Evolutionary conservation across 257 asterid species (phyloP), one percentile per base, ranked within the genome.

Genomic region (Nemophila menziesii): DNA sequence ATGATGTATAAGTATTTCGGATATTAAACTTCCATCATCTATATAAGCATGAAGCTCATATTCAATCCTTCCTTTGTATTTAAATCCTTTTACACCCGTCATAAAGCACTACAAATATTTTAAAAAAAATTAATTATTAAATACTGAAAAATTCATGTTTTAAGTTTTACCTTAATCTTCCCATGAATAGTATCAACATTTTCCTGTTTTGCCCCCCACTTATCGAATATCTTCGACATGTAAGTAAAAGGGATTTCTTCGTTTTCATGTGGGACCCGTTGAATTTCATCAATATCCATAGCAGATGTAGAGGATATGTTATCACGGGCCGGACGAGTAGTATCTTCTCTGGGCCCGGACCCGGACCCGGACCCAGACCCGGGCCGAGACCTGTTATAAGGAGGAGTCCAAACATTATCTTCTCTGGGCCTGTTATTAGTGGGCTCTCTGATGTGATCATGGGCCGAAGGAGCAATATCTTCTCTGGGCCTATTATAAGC

Each of bases 11-110:
- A 79, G 74, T 60, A 90, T 73, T 56, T 85, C 86, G 16, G 83
- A 76, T 62, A 89, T 85, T 44, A 89, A 94, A 71, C 98, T 90
- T 56, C 99, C 99, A 54, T 90, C 99, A 46, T 90, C 99, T 23
- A 85, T 57, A 60, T 57, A 76, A 52, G 68, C 89, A 24, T 58
- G 90, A 47, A 90, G 96, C 65, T 81, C 92, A 49, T 70, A 90
- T 22, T 66, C 57, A 60, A 63, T 39, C 67, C 76, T 77, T 38
- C 48, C 44, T 63, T 54, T 79, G 60, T 60, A 81, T 39, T 74
- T 82, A 55, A 85, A 90, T 43, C 79, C 73, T 70, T 75, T 90
- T 43, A 90, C 96, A 38, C 86, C 93, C 8, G 94, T 74, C 39
- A 81, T 52, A 52, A 81, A 55, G 54, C 96, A 74, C 99, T 89